These are phyloP conservation scores for Sanghuangporus weigelae DNA, from an alignment of 1,284 basidiomycete genomes.

Conservation along the genomic window DNA sequence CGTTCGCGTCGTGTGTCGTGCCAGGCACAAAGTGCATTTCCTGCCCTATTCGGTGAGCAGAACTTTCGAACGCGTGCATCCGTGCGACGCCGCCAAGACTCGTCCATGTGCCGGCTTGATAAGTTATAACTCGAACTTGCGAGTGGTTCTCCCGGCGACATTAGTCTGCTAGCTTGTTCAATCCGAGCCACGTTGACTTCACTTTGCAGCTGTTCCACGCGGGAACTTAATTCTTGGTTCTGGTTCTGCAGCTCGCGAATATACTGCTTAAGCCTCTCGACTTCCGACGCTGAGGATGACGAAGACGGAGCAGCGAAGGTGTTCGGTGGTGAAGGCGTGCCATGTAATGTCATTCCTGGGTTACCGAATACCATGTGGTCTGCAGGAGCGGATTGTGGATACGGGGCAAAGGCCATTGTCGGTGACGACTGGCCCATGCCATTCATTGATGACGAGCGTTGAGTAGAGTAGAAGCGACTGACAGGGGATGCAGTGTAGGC, in stretches of 20 bases:
- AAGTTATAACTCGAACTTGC: neutral
- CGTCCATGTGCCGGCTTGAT: slow-evolving; percentile 7
- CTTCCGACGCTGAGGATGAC: neutral
- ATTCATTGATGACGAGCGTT: slow-evolving; percentile 7
- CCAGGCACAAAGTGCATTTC: slow-evolving; percentile 82
- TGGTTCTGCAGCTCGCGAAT: slow-evolving; percentile 11
- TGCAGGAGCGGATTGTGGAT: slow-evolving; percentile 14
- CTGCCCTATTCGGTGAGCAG: slow-evolving; percentile 78
- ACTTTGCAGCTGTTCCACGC: slow-evolving; percentile 8
- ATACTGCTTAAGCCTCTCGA: slow-evolving; percentile 1
- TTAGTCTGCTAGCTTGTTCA: slow-evolving; percentile 7
- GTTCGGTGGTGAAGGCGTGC: slow-evolving; percentile 11
- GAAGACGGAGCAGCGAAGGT: neutral
- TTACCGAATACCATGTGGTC: slow-evolving; percentile 5
- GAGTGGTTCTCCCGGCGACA: neutral
- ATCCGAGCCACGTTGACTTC: slow-evolving; percentile 12
- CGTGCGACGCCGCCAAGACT: slow-evolving; percentile 63
- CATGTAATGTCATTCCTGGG: slow-evolving; percentile 4
- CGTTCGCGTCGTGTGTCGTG: slow-evolving; percentile 80
- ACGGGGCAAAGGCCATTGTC: neutral
- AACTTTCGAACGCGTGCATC: slow-evolving; percentile 62
- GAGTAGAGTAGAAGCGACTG: slow-evolving; percentile 8
- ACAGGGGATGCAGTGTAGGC: neutral
- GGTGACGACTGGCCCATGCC: slow-evolving; percentile 9
- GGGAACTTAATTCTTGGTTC: slow-evolving; percentile 8